Evolutionary conservation across 2,329 filamentous ascomycete genomes (phyloP).

Genomic region (Herpotrichia juniperi): DNA sequence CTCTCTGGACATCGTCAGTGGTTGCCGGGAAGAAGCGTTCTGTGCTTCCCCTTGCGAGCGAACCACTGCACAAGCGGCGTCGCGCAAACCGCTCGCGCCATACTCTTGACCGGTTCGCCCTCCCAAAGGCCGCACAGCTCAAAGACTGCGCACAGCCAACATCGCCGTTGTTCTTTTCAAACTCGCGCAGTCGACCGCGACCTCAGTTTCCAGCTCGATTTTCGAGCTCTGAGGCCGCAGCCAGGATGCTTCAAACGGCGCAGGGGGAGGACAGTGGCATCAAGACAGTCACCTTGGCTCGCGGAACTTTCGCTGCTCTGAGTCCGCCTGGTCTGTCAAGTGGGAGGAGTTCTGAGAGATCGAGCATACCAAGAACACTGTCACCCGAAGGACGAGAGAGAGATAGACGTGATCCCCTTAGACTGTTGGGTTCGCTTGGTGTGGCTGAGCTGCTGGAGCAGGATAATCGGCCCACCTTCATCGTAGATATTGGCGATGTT

Average conservation of each 20-base stretch:
- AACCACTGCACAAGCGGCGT: constrained; percentile 44
- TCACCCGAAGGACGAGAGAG: constrained; percentile 60
- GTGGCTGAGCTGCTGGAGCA: constrained; percentile 76
- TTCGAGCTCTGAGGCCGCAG: constrained; percentile 63
- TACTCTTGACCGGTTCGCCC: constrained; percentile 44
- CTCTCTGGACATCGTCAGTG: constrained; percentile 23
- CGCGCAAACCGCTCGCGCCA: constrained; percentile 36
- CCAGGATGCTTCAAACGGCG: constrained; percentile 63
- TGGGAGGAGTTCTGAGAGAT: constrained; percentile 61
- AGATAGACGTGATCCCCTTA: constrained; percentile 55
- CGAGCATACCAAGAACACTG: constrained; percentile 54
- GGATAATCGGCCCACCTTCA: constrained; percentile 77
- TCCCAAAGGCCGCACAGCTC: constrained; percentile 26
- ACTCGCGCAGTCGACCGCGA: constrained; percentile 48
- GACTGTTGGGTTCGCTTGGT: constrained; percentile 68
- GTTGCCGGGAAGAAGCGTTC: constrained; percentile 30
- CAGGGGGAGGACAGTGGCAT: constrained; percentile 55
- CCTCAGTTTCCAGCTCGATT: constrained; percentile 59
- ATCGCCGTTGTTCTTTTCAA: constrained; percentile 61
- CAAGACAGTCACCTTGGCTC: constrained; percentile 59
- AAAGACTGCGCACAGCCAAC: constrained; percentile 43
- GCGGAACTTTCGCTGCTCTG: constrained; percentile 50
- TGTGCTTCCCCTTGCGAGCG: constrained; percentile 23
- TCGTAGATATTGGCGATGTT: constrained; percentile 70
- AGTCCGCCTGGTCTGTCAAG: constrained; percentile 57